phyloP scores from a whole-genome alignment of 805 yeast species.

The Candida xyloterini region DNA sequence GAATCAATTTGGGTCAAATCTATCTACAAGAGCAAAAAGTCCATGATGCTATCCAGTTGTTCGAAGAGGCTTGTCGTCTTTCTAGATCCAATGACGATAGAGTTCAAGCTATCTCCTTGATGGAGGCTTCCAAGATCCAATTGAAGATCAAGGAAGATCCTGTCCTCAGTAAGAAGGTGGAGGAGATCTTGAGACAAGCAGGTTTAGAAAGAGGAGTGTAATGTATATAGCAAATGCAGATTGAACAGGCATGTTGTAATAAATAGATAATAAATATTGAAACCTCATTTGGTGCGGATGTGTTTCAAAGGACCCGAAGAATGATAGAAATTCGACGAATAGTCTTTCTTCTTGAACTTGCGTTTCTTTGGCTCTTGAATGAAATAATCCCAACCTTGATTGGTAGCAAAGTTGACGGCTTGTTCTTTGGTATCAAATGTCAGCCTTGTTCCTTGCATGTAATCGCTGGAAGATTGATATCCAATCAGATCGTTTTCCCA shows the following conservation, averaged over 20 bases:
- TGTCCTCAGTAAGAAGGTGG: constrained; percentile 56
- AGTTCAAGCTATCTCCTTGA: constrained; percentile 84
- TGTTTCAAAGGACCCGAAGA: constrained; percentile 69
- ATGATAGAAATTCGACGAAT: constrained; percentile 69
- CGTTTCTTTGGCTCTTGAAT: constrained; percentile 79
- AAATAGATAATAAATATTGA: not conserved
- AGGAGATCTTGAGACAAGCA: constrained; percentile 50
- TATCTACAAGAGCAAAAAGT: constrained; percentile 79
- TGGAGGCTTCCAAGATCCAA: constrained; percentile 92
- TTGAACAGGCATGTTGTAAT: not conserved
- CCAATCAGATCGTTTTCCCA: constrained; percentile 93
- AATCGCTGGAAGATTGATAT: constrained; percentile 75
- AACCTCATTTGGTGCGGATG: constrained; percentile 64
- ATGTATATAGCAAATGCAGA: constrained; percentile 6
- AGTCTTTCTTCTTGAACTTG: constrained; percentile 70
- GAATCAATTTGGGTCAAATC: constrained; percentile 88
- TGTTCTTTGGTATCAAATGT: constrained; percentile 73
- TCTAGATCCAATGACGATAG: constrained; percentile 86
- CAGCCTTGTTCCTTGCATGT: constrained; percentile 76
- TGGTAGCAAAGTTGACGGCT: constrained; percentile 74
- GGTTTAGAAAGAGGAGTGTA: constrained; percentile 17
- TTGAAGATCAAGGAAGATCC: constrained; percentile 71
- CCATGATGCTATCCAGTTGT: constrained; percentile 75
- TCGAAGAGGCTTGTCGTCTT: constrained; percentile 77
- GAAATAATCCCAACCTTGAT: constrained; percentile 83